Conservation (phyloP, 495 filamentous ascomycete species). For the Friedmanniomyces simplex region DNA sequence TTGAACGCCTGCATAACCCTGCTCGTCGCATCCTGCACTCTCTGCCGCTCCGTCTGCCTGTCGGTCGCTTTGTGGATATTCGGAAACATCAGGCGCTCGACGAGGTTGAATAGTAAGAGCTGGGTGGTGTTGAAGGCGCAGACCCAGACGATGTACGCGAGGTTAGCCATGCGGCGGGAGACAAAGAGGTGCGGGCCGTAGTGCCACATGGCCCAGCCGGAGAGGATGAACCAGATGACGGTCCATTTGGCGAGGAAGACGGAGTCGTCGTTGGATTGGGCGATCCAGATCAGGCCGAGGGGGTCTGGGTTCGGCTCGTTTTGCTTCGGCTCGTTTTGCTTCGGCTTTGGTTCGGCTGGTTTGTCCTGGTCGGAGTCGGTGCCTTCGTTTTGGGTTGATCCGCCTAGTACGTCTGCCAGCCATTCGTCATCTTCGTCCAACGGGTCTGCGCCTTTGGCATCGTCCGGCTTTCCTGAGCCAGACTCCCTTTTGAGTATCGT, state of each 20-base stretch:
- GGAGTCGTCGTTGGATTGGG: constrained; percentile 25
- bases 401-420: constrained; percentile 8
- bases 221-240: constrained; percentile 55
- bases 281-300: not conserved
- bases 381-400: not conserved
- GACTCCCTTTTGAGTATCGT: constrained; percentile 58
- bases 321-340: not conserved
- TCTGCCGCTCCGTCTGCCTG: constrained; percentile 44
- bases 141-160: constrained; percentile 90
- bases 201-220: constrained; percentile 52
- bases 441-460: constrained; percentile 2
- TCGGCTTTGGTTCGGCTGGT: not conserved
- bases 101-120: constrained; percentile 61
- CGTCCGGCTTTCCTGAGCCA: not conserved
- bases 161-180: constrained; percentile 82
- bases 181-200: constrained; percentile 64
- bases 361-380: not conserved
- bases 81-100: constrained; percentile 71
- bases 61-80: constrained; percentile 46
- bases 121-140: constrained; percentile 75
- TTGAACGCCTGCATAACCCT: constrained; percentile 73
- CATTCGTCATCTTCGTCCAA: constrained; percentile 20
- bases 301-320: not conserved
- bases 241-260: constrained; percentile 50
- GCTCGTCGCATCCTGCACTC: constrained; percentile 59